Percentiles rank a stretch among this genome's conserved stretches.
Conservation (phyloP, 495 filamentous ascomycete genomes). For the Tuber umbilicatum region DNA sequence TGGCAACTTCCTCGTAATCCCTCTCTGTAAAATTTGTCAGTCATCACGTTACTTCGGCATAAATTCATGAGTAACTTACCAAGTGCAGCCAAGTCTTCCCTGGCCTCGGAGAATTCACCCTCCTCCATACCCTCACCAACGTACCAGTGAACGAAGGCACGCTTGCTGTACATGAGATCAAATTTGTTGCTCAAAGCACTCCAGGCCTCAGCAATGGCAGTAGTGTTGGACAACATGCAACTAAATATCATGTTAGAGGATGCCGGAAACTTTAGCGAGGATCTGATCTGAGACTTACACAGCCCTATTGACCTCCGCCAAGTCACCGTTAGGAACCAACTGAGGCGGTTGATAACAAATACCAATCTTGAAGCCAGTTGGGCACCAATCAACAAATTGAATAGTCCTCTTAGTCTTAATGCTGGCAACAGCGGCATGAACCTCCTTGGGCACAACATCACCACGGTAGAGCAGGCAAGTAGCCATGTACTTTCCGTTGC, state of each 20-base stretch:
- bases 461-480: conserved; percentile 84
- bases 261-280: background rate
- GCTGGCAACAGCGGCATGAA: conserved; percentile 66
- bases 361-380: conserved; percentile 91
- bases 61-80: conserved; percentile 27
- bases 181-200: conserved; percentile 85
- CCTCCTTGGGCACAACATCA: conserved; percentile 81
- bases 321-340: conserved; percentile 68
- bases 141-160: conserved; percentile 93
- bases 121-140: conserved; percentile 96
- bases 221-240: conserved; percentile 88
- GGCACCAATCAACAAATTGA: conserved; percentile 92
- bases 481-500: conserved; percentile 92
- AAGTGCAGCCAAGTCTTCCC: conserved; percentile 81
- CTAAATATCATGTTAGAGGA: conserved; percentile 13
- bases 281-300: conserved; percentile 47
- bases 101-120: conserved; percentile 84
- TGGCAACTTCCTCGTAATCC: conserved; percentile 98
- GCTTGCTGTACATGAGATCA: conserved; percentile 95
- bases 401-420: conserved; percentile 83
- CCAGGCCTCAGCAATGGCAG: conserved; percentile 87
- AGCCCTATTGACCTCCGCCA: conserved; percentile 77
- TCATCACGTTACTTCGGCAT: background rate
- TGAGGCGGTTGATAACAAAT: conserved; percentile 89
- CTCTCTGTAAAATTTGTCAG: conserved; percentile 55